phyloP scores from a whole-genome alignment of 2,329 filamentous ascomycete genomes.

The Neofusicoccum sp. region DNA sequence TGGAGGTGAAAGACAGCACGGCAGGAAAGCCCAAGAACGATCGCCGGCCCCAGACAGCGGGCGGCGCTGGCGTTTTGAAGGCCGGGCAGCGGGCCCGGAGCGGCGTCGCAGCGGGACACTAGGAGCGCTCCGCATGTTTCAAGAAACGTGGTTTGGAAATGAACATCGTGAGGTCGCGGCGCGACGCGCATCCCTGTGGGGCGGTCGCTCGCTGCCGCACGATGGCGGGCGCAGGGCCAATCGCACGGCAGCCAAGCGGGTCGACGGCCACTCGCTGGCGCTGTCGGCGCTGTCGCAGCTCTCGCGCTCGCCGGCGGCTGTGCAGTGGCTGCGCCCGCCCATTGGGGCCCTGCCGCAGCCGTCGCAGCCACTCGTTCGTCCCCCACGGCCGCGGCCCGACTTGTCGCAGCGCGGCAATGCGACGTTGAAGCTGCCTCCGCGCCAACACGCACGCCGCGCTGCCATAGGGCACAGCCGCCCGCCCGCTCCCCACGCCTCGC shows the following conservation, averaged over 20 bases:
- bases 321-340: conserved; percentile 7
- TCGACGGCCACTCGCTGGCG: conserved; percentile 2
- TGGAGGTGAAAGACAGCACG: background rate
- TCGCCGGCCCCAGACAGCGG: background rate
- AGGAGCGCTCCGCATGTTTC: conserved; percentile 14
- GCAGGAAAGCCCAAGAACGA: conserved; percentile 6
- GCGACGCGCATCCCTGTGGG: conserved; percentile 8
- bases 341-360: background rate
- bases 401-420: background rate
- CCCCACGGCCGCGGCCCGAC: background rate
- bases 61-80: conserved; percentile 9
- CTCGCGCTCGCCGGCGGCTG: background rate
- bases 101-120: background rate
- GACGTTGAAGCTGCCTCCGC: background rate
- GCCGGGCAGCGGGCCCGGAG: background rate
- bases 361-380: background rate
- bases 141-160: conserved; percentile 10
- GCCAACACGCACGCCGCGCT: background rate
- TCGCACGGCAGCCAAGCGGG: background rate
- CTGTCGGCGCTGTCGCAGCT: background rate
- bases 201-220: conserved; percentile 2
- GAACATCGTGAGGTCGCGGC: conserved; percentile 9
- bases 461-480: background rate
- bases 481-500: background rate
- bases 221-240: background rate